A percentile compares a stretch with the other conserved stretches of the same genome.
phyloP scores from a whole-genome alignment of 441 rosid genomes.

The Bruguiera hainesii region DNA sequence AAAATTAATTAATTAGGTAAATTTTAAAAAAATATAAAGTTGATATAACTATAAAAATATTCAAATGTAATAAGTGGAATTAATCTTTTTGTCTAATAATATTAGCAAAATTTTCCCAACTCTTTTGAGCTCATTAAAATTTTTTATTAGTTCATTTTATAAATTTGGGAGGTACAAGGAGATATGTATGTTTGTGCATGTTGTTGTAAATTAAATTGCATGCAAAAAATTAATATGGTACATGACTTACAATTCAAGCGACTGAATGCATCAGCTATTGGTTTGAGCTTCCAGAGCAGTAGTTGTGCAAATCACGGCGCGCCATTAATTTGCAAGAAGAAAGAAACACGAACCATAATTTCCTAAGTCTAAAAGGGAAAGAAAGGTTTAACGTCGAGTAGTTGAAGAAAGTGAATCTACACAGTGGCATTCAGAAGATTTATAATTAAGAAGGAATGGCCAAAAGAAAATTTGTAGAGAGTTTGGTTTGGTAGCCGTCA shows the following conservation, averaged over 20 bases:
- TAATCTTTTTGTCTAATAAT: no score
- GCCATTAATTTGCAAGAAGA: background rate
- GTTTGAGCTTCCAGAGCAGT: background rate
- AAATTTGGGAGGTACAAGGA: no score
- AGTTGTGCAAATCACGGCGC: conserved; percentile 10
- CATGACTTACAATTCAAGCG: background rate
- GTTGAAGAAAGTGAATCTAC: background rate
- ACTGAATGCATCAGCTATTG: background rate
- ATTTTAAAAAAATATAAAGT: no score
- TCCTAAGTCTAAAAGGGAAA: background rate
- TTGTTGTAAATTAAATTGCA: no score
- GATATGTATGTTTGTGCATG: no score
- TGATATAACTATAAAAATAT: no score
- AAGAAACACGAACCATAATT: background rate
- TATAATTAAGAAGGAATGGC: background rate
- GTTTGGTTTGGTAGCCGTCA: conserved; percentile 55
- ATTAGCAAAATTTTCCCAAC: no score
- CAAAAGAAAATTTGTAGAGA: background rate
- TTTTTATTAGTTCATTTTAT: no score
- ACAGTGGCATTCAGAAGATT: background rate
- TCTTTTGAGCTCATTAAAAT: no score
- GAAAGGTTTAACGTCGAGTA: background rate
- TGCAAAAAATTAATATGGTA: no score
- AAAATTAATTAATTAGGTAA: no score
- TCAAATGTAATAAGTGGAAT: no score